Percentiles rank a stretch among this genome's conserved stretches.
Conservation (phyloP, 495 filamentous ascomycete genomes). For the Neurospora sp. region DNA sequence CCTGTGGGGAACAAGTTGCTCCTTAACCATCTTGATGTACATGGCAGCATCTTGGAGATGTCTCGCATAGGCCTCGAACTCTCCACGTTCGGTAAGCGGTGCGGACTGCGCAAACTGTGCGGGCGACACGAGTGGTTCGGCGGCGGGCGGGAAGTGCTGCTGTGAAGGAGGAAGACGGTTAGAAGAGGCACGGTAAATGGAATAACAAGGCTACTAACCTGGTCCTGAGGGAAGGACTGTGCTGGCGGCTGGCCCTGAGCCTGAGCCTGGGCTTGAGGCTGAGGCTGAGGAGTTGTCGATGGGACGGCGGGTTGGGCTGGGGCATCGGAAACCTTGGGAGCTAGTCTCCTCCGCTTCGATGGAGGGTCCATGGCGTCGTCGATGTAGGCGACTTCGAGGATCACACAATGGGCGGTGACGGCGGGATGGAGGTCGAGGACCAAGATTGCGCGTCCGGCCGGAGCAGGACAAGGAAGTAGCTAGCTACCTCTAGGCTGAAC, state of each 20-base stretch:
- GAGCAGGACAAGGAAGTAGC: background rate
- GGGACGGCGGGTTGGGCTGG: constrained; percentile 7
- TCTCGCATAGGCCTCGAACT: constrained; percentile 48
- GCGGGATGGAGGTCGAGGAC: background rate
- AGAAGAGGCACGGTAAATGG: background rate
- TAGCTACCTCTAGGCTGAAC: background rate
- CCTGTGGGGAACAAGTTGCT: constrained; percentile 27
- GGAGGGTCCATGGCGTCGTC: constrained; percentile 24
- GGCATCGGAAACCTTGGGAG: constrained; percentile 25
- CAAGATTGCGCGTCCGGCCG: background rate
- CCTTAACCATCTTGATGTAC: constrained; percentile 42
- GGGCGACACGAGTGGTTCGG: constrained; percentile 13
- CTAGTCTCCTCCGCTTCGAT: constrained; percentile 27
- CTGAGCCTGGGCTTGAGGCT: constrained; percentile 8
- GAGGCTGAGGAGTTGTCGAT: constrained; percentile 9
- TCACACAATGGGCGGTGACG: background rate
- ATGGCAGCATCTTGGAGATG: constrained; percentile 50
- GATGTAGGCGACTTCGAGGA: background rate
- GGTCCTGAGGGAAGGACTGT: constrained; percentile 17
- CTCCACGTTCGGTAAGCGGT: constrained; percentile 32
- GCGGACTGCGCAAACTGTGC: constrained; percentile 12
- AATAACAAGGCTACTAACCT: constrained; percentile 11
- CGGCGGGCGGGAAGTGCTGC: constrained; percentile 11
- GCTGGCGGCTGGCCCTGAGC: constrained; percentile 7
- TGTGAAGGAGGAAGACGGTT: background rate